phyloP scores from a whole-genome alignment of 2,329 filamentous ascomycete species.

The Penicillium nordicum region DNA sequence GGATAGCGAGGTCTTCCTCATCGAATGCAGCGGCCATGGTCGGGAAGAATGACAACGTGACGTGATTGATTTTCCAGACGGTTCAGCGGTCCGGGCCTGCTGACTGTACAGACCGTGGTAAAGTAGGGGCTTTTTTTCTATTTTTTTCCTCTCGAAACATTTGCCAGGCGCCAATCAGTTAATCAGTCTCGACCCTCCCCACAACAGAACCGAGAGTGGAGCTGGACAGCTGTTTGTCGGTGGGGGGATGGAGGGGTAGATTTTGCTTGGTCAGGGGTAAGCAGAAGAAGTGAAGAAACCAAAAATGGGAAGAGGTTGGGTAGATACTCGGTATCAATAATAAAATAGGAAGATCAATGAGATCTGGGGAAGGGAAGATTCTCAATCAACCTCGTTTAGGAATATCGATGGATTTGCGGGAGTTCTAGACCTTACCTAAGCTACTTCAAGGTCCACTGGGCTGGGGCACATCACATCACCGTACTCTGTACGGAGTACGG shows the following conservation, averaged over 20 bases:
- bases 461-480: neutral
- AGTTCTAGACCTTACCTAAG: constrained; percentile 10
- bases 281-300: neutral
- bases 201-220: constrained; percentile 27
- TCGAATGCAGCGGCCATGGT: constrained; percentile 56
- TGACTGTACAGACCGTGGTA: constrained; percentile 22
- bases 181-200: constrained; percentile 23
- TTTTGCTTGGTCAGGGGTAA: neutral
- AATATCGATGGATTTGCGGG: neutral
- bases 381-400: neutral
- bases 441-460: neutral
- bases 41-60: constrained; percentile 32
- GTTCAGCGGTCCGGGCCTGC: constrained; percentile 17
- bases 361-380: neutral
- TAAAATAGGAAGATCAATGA: neutral
- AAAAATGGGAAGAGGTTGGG: neutral
- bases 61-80: constrained; percentile 34
- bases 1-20: constrained; percentile 79
- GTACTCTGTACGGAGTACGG: too few species aligned
- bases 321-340: too few species aligned
- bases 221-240: constrained; percentile 14
- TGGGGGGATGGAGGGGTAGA: constrained; percentile 2
- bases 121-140: constrained; percentile 3
- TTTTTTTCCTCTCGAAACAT: constrained; percentile 7
- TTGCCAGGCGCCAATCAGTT: constrained; percentile 20